A percentile compares a stretch with the other conserved stretches of the same genome.
Conservation (phyloP, 2,329 filamentous ascomycete species). For the Penicillium thymicola region DNA sequence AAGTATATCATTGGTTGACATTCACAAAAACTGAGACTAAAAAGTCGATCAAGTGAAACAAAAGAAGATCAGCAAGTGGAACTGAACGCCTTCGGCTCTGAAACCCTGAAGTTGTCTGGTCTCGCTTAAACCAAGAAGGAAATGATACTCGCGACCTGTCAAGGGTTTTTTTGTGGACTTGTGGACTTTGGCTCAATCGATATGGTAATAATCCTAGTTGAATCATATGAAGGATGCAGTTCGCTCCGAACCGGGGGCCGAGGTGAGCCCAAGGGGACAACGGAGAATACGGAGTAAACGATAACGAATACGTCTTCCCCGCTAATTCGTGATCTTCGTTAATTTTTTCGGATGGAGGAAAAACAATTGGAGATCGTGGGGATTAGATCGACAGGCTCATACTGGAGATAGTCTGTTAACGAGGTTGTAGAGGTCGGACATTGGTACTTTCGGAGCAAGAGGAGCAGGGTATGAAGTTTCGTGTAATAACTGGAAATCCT, state of each 20-base stretch:
- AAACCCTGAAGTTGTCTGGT: background rate
- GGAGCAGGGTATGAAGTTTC: background rate
- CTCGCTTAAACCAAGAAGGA: conserved; percentile 21
- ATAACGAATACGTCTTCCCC: conserved; percentile 7
- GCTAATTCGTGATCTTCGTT: background rate
- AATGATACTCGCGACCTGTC: conserved; percentile 17
- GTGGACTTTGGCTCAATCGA: too few species aligned
- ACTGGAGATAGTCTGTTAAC: background rate
- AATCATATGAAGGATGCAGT: conserved; percentile 6
- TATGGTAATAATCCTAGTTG: background rate
- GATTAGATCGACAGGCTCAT: background rate
- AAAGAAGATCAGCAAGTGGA: background rate
- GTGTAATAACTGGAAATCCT: too few species aligned
- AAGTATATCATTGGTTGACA: background rate
- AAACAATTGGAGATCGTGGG: background rate
- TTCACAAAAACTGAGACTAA: background rate
- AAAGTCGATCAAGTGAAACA: background rate
- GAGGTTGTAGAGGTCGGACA: background rate
- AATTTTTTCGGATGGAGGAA: background rate
- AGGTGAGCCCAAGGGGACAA: background rate
- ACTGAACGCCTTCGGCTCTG: background rate
- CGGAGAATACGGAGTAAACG: background rate
- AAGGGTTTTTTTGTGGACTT: conserved; percentile 1
- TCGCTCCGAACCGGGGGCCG: background rate
- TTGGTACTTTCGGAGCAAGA: background rate